A percentile compares a stretch with the other conserved stretches of the same genome.
These are phyloP conservation scores for Skeletonema potamos DNA, from an alignment of 108 stramenopile species.

Conservation along the genomic window DNA sequence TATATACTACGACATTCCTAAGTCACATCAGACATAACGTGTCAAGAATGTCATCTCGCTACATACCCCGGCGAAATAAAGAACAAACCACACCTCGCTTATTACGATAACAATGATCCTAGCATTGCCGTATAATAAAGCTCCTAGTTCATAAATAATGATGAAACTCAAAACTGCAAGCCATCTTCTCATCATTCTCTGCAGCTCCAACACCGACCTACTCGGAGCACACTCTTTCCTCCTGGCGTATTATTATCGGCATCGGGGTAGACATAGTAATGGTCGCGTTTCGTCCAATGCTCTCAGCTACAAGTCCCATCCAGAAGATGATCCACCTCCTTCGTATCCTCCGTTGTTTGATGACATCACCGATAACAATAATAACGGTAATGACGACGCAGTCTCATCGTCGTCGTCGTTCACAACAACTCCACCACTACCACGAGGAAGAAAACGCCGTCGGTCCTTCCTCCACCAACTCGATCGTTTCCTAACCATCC, in stretches of 20 bases:
- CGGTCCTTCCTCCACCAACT: conserved; percentile 38
- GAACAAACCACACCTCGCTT: no score
- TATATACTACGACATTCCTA: no score
- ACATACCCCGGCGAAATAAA: no score
- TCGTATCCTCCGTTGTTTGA: not conserved
- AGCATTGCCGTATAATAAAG: no score
- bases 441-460: not conserved
- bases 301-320: not conserved
- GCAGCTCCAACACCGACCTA: not conserved
- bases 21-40: no score
- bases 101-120: no score
- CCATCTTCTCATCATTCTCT: not conserved
- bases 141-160: not conserved
- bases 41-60: no score
- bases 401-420: no score
- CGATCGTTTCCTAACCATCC: conserved; percentile 35
- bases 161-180: not conserved
- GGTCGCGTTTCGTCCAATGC: no score
- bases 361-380: not conserved
- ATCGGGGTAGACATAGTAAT: no score
- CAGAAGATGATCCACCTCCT: not conserved
- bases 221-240: not conserved
- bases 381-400: no score
- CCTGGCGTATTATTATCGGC: not conserved
- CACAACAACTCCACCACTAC: not conserved